Base-by-base conservation (phyloP, 1,139 yeast genomes). In the Geotrichum macrosporum region DNA sequence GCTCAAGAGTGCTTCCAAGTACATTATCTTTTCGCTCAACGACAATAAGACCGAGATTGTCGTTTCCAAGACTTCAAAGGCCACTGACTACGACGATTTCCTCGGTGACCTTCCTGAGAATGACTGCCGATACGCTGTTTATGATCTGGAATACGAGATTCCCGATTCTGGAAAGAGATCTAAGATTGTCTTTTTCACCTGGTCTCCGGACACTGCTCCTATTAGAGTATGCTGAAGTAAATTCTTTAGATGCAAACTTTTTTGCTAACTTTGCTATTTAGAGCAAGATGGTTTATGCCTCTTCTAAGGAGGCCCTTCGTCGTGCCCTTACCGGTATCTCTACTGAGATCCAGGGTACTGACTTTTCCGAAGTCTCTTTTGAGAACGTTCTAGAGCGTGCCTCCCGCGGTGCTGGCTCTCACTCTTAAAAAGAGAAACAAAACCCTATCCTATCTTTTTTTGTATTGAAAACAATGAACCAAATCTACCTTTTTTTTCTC, bases 191-290 rank as follows among this genome's bases (percentile, higher is more conserved):
- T 92, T 92, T 73, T 84, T 70, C 75, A 84, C 94, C 58, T 92
- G 99, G 99, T 81, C 96, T 55, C 98, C 98, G 63, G 98, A 94
- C 68, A 84, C 94, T 53, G 96, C 97, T 47, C 87, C 94, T 54
- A 81, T 94, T 62, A 84, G 50, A 41, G 44, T 46, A 46, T 35
- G 48, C 31, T 34, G 3, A 21, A 10, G n/a, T 29, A 10, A n/a
- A 29, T 33, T 33, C 16, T 22, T 32, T 18, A 10, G 9, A 6
- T 33, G 12, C n/a, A 6, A 35, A 10, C 26, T 35, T n/a, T 8
- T 15, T 19, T 30, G 20, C 44, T 44, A 36, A 40, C 43, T 16
- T 10, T 16, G n/a, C 12, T 22, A 44, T 31, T 12, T 41, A 64
- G 62, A 70, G 94, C 61, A 92, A 92, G 83, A 94, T 92, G 98